These are phyloP conservation scores for Penicillium sp. DNA, from an alignment of 2,329 filamentous ascomycete species.

Conservation along the genomic window DNA sequence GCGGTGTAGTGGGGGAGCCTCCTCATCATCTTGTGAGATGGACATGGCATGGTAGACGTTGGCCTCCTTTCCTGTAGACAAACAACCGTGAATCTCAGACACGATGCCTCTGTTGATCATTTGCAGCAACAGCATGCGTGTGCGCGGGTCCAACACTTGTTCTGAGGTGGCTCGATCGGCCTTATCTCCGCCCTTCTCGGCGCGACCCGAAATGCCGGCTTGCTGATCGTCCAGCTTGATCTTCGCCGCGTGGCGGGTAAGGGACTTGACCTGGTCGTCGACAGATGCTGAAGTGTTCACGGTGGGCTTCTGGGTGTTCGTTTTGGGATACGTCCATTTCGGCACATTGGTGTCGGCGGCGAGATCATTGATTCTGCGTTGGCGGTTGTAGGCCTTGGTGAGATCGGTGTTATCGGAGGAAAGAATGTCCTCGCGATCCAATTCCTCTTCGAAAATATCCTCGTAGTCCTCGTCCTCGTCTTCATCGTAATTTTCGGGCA, in stretches of 20 bases:
- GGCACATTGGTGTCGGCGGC: constrained; percentile 51
- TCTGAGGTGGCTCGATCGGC: constrained; percentile 91
- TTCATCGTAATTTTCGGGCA: constrained; percentile 41
- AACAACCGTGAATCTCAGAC: constrained; percentile 88
- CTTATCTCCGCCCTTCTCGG: constrained; percentile 64
- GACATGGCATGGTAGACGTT: constrained; percentile 93
- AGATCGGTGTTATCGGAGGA: constrained; percentile 66
- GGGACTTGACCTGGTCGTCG: constrained; percentile 84
- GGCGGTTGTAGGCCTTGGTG: constrained; percentile 86
- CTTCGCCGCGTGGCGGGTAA: constrained; percentile 82
- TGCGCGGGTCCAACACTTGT: constrained; percentile 90
- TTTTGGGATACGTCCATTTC: constrained; percentile 63
- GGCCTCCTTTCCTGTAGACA: constrained; percentile 96
- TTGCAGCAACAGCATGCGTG: constrained; percentile 91
- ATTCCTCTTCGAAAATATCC: constrained; percentile 57
- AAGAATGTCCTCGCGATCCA: constrained; percentile 58
- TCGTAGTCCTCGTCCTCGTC: constrained; percentile 65
- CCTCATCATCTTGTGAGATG: constrained; percentile 56
- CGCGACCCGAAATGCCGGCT: constrained; percentile 54
- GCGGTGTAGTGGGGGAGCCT: constrained; percentile 63
- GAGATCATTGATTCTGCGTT: constrained; percentile 66
- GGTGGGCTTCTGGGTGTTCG: constrained; percentile 75
- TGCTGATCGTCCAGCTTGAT: constrained; percentile 72
- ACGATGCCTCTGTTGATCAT: constrained; percentile 92
- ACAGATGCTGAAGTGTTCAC: constrained; percentile 78